Evolutionary conservation across 768 basidiomycete genomes (phyloP).

Genomic region (Suillus variegatus): DNA sequence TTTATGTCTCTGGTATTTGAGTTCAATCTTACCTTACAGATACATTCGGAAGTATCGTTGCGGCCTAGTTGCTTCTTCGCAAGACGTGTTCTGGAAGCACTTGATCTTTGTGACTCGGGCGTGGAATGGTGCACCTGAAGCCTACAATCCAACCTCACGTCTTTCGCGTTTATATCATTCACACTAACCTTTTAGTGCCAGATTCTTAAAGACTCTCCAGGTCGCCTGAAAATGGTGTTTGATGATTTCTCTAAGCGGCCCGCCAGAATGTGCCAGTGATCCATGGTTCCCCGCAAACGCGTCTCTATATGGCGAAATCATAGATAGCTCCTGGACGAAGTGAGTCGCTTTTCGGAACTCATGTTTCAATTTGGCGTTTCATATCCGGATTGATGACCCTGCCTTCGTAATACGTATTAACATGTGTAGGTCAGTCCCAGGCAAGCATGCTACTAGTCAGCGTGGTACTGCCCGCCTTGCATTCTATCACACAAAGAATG

Average conservation of each 20-base stretch:
- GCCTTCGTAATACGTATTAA: not conserved
- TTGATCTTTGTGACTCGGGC: not conserved
- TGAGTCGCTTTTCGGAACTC: not conserved
- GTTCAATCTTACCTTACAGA: not conserved
- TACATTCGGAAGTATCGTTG: not conserved
- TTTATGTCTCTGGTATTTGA: not conserved
- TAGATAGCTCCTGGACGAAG: not conserved
- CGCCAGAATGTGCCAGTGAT: not conserved
- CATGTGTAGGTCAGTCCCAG: not conserved
- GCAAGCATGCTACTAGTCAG: too few relatives aligned
- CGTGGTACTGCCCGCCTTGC: too few relatives aligned
- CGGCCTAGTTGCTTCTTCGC: not conserved
- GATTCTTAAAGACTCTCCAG: not conserved
- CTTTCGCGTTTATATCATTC: not conserved
- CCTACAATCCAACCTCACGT: not conserved
- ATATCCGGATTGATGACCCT: not conserved
- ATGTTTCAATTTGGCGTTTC: not conserved
- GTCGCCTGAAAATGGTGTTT: not conserved
- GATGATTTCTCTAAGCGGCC: not conserved
- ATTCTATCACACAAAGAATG: too few relatives aligned
- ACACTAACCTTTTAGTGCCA: not conserved
- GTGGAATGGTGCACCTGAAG: not conserved
- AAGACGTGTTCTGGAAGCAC: not conserved
- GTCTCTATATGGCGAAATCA: not conserved
- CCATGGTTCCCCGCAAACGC: not conserved